Evolutionary conservation across 148 eudicot species (phyloP), one percentile per base, ranked within the genome.

Genomic region (Rhododendron ferrugineum): DNA sequence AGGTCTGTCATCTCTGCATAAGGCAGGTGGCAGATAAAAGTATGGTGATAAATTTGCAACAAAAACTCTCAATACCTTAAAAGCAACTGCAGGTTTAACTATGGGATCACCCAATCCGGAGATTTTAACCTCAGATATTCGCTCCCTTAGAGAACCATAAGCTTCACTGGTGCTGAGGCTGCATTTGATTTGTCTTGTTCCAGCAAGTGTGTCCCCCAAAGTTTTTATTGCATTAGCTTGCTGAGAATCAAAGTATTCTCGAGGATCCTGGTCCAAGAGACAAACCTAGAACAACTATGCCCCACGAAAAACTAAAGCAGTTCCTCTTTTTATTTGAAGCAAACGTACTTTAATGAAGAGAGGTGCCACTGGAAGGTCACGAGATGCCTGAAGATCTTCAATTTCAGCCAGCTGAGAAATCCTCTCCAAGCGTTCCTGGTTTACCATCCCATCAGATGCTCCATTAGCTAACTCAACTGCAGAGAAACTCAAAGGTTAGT

Each of bases 181-280:
- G 87, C 88, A 88, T 87, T 86, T 93, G 78, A 88, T 80, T 78
- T 91, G 90, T 84, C 83, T 91, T 79, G 83, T 60, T 84, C 93
- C 94, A 68, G 88, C 80, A 80, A 87, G 87, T 16, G 93, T 78
- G 50, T 95, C 98, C 82, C 95, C 98, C 80, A 90, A 83, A 70
- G 92, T 83, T 85, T 87, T 92, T 42, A 94, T 81, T 68, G 95
- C 93, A 92, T 97, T 95, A 42, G 92, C 95, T 92, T 97, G 98
- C 86, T 97, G 99, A 87, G 99, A 95, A 85, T 92, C 93, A 83
- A 97, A 97, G 90, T 97, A 97, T 85, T 97, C 99, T 80, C 98
- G 91, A 49, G 99, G 99, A 89, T 97, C 99, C 99, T 97, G 90
- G 85, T 81, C 49, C 79, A 68, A 85, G 76, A 84, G 84, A 72